phyloP scores from a whole-genome alignment of 2,329 filamentous ascomycete species.

The Scleromitrula shiraiana region DNA sequence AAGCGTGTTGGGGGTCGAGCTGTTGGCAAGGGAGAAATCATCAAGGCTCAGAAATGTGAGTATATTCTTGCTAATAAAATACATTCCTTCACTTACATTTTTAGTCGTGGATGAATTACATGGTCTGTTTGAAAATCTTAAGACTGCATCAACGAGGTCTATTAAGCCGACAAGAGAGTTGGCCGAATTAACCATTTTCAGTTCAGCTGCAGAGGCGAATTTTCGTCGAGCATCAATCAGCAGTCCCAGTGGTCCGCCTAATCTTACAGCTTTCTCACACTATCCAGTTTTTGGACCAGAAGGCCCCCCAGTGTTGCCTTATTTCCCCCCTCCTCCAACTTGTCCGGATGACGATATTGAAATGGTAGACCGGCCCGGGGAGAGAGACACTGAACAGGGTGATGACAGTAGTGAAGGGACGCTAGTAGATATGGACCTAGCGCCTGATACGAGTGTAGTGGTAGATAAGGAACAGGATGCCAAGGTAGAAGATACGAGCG shows the following conservation, averaged over 20 bases:
- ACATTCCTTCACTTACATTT: conserved; percentile 12
- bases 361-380: conserved; percentile 26
- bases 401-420: conserved; percentile 33
- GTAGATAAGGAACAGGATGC: not conserved
- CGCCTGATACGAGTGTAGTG: conserved; percentile 6
- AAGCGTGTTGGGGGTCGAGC: conserved; percentile 71
- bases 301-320: conserved; percentile 15
- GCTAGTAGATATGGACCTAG: conserved; percentile 29
- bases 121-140: conserved; percentile 62
- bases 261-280: conserved; percentile 18
- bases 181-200: conserved; percentile 70
- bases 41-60: conserved; percentile 66
- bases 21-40: conserved; percentile 49
- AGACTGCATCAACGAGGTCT: conserved; percentile 50
- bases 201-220: conserved; percentile 44
- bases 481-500: conserved; percentile 2
- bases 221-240: conserved; percentile 40
- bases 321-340: conserved; percentile 11
- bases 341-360: conserved; percentile 25
- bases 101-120: conserved; percentile 68
- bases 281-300: conserved; percentile 25
- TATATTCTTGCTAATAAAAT: conserved; percentile 20
- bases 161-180: conserved; percentile 69
- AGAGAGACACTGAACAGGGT: conserved; percentile 21
- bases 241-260: conserved; percentile 28